These are phyloP conservation scores for Dactylella cylindrospora DNA, from an alignment of 2,329 filamentous ascomycete species.

Conservation along the genomic window DNA sequence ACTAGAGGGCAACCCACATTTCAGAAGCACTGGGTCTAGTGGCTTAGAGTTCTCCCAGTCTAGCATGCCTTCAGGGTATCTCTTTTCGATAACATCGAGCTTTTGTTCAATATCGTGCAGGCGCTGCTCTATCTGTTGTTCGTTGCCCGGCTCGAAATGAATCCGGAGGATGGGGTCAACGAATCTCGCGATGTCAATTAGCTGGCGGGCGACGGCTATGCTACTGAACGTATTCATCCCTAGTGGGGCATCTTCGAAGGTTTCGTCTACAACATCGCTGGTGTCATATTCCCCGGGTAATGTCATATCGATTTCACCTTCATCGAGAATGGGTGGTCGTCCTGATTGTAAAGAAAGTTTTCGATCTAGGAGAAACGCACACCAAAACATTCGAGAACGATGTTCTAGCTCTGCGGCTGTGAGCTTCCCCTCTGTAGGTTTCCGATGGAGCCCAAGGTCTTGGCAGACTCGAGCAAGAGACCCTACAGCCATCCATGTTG, in stretches of 20 bases:
- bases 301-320: constrained; percentile 48
- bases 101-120: constrained; percentile 39
- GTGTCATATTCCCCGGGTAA: constrained; percentile 45
- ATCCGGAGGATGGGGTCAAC: constrained; percentile 30
- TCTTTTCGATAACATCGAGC: constrained; percentile 29
- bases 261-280: constrained; percentile 17
- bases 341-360: constrained; percentile 48
- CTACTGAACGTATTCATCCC: constrained; percentile 11
- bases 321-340: constrained; percentile 46
- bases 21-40: constrained; percentile 46
- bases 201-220: constrained; percentile 13
- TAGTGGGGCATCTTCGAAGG: constrained; percentile 13
- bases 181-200: constrained; percentile 20
- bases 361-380: constrained; percentile 48
- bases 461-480: constrained; percentile 48
- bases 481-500: constrained; percentile 48
- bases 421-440: constrained; percentile 43
- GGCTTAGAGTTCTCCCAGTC: constrained; percentile 46
- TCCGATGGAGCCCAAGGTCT: constrained; percentile 48
- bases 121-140: constrained; percentile 27
- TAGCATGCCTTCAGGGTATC: constrained; percentile 34
- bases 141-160: constrained; percentile 17
- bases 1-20: constrained; percentile 39
- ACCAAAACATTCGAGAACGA: constrained; percentile 48
- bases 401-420: constrained; percentile 44